phyloP scores from a whole-genome alignment of 192 early-diverging fungal species.

The Entomortierella chlamydospora region DNA sequence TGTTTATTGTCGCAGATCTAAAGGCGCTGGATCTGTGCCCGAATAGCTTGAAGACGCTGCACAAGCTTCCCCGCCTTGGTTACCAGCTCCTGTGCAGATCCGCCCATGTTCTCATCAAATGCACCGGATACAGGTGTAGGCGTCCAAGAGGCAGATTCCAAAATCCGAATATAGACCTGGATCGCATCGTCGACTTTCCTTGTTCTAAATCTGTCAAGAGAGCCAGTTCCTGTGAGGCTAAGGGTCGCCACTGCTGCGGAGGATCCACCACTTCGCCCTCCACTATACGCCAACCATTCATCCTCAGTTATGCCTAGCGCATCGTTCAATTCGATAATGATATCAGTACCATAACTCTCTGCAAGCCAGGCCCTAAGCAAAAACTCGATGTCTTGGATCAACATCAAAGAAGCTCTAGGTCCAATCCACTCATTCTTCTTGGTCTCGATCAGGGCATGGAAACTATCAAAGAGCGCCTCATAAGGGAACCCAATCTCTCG shows the following conservation, averaged over 20 bases:
- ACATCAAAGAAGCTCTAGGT: slow-evolving; percentile 28
- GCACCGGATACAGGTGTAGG: slow-evolving; percentile 27
- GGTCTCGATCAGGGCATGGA: slow-evolving; percentile 46
- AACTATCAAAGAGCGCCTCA: slow-evolving; percentile 50
- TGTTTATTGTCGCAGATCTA: slow-evolving; percentile 2
- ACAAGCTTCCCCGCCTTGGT: slow-evolving; percentile 31
- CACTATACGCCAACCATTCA: slow-evolving; percentile 17
- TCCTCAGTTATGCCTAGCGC: slow-evolving; percentile 30
- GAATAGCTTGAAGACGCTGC: slow-evolving; percentile 37
- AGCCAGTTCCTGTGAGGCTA: slow-evolving; percentile 20
- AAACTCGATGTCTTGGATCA: slow-evolving; percentile 52
- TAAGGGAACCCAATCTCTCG: slow-evolving; percentile 47
- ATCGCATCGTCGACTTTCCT: slow-evolving; percentile 35
- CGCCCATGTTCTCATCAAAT: slow-evolving; percentile 47
- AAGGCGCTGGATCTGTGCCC: slow-evolving; percentile 15
- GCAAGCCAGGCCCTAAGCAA: slow-evolving; percentile 44
- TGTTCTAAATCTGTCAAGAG: slow-evolving; percentile 39
- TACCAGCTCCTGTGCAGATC: slow-evolving; percentile 13
- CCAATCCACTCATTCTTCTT: slow-evolving; percentile 48
- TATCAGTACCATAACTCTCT: slow-evolving; percentile 24
- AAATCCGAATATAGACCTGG: slow-evolving; percentile 36
- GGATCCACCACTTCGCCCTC: slow-evolving; percentile 3
- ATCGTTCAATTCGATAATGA: slow-evolving; percentile 39
- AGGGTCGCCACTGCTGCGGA: background rate
- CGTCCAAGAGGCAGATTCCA: slow-evolving; percentile 49